Evolutionary conservation across 225 moss, liverwort and hornwort species (phyloP).

Genomic region (Thuidium tamariscinum): DNA sequence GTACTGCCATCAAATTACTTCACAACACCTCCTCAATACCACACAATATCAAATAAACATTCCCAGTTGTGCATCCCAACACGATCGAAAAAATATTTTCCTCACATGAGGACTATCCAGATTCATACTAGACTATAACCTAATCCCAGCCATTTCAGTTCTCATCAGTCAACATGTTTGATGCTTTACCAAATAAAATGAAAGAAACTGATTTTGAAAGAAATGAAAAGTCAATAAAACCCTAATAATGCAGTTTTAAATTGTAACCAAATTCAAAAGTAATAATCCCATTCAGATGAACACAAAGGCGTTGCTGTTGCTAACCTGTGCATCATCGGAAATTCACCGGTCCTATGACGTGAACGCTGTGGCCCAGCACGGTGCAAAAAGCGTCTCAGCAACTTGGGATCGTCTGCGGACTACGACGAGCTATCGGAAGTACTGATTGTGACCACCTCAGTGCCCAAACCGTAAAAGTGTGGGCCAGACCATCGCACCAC

Average conservation of each 20-base stretch:
- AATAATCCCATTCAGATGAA: background rate
- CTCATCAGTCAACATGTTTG: background rate
- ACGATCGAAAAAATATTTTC: background rate
- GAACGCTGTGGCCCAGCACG: background rate
- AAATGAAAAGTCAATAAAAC: background rate
- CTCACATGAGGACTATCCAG: background rate
- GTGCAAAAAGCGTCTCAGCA: background rate
- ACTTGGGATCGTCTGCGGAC: background rate
- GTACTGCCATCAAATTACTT: background rate
- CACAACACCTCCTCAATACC: background rate
- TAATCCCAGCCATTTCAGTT: background rate
- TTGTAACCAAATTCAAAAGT: background rate
- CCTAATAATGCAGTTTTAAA: background rate
- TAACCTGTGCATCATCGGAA: constrained; percentile 21
- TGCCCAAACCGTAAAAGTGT: constrained; percentile 1
- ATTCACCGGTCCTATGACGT: background rate
- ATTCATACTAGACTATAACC: background rate
- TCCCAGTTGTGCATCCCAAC: background rate
- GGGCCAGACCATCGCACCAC: constrained; percentile 4
- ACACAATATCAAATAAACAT: background rate
- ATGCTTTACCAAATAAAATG: background rate
- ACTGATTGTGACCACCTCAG: background rate
- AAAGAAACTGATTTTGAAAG: background rate
- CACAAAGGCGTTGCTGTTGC: background rate
- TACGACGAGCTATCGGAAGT: background rate